A percentile compares a stretch with the other conserved stretches of the same genome.
These are phyloP conservation scores for Sugiyamaella chiloensis DNA, from an alignment of 805 yeast species.

Conservation along the genomic window DNA sequence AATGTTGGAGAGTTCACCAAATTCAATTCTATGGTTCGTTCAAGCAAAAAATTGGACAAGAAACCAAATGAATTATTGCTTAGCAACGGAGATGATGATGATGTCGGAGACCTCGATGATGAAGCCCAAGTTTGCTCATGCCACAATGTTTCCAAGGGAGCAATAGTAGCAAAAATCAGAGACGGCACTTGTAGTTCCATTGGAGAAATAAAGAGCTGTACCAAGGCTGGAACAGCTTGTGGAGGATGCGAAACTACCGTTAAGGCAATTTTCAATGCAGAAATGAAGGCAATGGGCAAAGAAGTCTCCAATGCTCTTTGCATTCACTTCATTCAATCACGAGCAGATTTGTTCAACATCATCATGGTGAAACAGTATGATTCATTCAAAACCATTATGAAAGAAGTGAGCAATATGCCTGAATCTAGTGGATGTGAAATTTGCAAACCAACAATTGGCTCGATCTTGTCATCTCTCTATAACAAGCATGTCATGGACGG, in stretches of 20 bases:
- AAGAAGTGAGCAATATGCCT: conserved; percentile 29
- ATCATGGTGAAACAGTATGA: conserved; percentile 36
- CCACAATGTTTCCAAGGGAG: conserved; percentile 37
- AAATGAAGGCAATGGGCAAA: conserved; percentile 37
- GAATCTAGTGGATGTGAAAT: conserved; percentile 38
- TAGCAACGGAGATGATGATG: conserved; percentile 32
- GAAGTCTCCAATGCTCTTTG: conserved; percentile 35
- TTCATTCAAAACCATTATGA: conserved; percentile 34
- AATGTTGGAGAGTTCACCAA: conserved; percentile 35
- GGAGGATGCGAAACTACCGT: conserved; percentile 41
- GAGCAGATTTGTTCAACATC: conserved; percentile 37
- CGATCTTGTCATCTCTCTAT: conserved; percentile 36
- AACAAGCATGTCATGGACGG: conserved; percentile 34
- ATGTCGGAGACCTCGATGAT: conserved; percentile 32
- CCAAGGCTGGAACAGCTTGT: conserved; percentile 41
- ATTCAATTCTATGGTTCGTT: conserved; percentile 31
- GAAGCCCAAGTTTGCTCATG: conserved; percentile 40
- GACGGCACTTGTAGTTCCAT: conserved; percentile 31
- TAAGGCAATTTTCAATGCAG: conserved; percentile 36
- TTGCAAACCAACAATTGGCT: conserved; percentile 38
- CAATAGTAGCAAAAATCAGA: conserved; percentile 31
- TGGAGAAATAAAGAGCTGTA: conserved; percentile 35
- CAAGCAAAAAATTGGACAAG: conserved; percentile 33
- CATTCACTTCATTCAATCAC: conserved; percentile 36
- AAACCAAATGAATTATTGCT: conserved; percentile 35